Percentiles rank a stretch among this genome's conserved stretches.
phyloP scores from a whole-genome alignment of 78 protist species.

The Paulinella micropora region DNA sequence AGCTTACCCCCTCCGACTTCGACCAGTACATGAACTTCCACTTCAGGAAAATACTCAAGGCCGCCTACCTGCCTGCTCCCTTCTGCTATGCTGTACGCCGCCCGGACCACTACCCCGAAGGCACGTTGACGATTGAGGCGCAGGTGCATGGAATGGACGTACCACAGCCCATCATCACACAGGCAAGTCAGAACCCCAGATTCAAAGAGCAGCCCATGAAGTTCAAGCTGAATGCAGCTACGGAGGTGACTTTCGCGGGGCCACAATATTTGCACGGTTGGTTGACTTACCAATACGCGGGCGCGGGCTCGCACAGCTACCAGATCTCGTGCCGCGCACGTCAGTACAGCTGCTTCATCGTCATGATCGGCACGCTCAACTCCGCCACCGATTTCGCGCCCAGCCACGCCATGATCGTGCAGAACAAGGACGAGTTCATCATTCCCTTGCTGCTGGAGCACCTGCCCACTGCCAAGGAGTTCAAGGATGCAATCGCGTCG shows the following conservation, averaged over 20 bases:
- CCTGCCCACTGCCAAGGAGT: constrained; percentile 20
- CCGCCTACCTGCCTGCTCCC: constrained; percentile 8
- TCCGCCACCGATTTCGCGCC: constrained; percentile 18
- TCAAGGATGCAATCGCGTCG: constrained; percentile 22
- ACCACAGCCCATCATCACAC: not conserved
- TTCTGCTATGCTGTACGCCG: constrained; percentile 21
- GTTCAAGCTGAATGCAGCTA: constrained; percentile 20
- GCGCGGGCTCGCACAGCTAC: not conserved
- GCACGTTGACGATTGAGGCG: constrained; percentile 8
- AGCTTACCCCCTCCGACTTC: constrained; percentile 21
- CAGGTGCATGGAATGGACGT: not conserved
- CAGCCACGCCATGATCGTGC: constrained; percentile 26
- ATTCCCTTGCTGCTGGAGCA: constrained; percentile 26
- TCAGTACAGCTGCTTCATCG: constrained; percentile 30
- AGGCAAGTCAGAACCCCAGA: not conserved
- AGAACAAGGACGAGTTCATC: constrained; percentile 37
- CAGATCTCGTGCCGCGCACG: constrained; percentile 14
- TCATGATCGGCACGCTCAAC: constrained; percentile 25
- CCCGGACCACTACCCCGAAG: constrained; percentile 18
- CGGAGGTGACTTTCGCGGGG: not conserved
- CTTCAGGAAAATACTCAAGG: not conserved
- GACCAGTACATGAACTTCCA: constrained; percentile 13
- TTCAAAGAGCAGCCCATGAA: constrained; percentile 4
- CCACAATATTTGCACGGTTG: constrained; percentile 17
- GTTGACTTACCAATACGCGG: not conserved